Conservation (phyloP, 1,284 basidiomycete species). For the Taiwanofungus camphoratus region DNA sequence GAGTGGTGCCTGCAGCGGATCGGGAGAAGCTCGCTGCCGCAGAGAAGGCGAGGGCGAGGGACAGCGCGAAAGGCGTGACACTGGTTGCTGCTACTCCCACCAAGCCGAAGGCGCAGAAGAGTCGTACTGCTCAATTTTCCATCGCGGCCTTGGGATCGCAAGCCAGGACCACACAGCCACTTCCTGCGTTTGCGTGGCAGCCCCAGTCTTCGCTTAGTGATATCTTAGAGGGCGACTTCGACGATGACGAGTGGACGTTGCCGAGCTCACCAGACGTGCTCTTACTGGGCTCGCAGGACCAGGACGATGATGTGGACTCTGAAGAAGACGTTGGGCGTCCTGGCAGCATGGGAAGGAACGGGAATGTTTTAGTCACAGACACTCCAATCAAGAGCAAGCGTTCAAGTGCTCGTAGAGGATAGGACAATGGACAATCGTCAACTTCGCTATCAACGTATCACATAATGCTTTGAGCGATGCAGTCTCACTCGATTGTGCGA, state of each 20-base stretch:
- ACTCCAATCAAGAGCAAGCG: no score
- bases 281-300: slow-evolving; percentile 24
- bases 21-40: not conserved
- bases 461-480: no score
- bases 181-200: not conserved
- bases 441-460: no score
- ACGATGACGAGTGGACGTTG: slow-evolving; percentile 34
- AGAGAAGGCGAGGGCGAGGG: slow-evolving; percentile 7
- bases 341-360: no score
- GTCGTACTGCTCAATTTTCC: not conserved
- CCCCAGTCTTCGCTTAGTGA: not conserved
- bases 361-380: no score
- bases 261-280: slow-evolving; percentile 35
- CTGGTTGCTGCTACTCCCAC: slow-evolving; percentile 57
- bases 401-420: no score
- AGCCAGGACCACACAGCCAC: not conserved
- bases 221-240: slow-evolving; percentile 17
- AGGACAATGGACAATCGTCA: no score
- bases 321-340: no score
- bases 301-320: no score
- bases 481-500: no score
- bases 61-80: slow-evolving; percentile 33
- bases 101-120: slow-evolving; percentile 28
- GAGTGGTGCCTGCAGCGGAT: not conserved
- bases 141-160: not conserved